phyloP scores from a whole-genome alignment of 768 basidiomycete species.

The Tylopilus felleus region DNA sequence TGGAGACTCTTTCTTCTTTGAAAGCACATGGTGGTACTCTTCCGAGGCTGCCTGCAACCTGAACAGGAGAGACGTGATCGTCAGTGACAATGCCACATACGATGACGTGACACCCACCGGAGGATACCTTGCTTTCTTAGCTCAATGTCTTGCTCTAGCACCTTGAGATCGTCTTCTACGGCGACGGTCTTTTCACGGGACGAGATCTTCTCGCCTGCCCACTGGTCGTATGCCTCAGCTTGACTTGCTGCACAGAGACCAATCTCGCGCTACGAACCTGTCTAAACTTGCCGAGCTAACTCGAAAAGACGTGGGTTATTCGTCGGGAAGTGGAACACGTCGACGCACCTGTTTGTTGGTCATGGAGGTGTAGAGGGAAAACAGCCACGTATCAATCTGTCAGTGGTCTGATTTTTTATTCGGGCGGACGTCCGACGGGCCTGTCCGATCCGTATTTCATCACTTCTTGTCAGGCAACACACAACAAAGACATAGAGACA shows the following conservation, averaged over 20 bases:
- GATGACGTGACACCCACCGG: slow-evolving; percentile 46
- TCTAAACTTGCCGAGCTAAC: slow-evolving; percentile 70
- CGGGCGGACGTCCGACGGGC: slow-evolving; percentile 13
- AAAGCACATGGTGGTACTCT: slow-evolving; percentile 64
- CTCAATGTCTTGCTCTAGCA: slow-evolving; percentile 83
- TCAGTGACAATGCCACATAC: neutral
- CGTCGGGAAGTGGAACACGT: neutral
- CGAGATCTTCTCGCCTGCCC: slow-evolving; percentile 88
- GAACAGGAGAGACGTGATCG: neutral
- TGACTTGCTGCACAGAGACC: neutral
- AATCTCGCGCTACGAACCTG: slow-evolving; percentile 48
- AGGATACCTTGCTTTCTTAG: slow-evolving; percentile 69
- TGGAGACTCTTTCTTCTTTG: slow-evolving; percentile 72
- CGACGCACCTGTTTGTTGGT: slow-evolving; percentile 60
- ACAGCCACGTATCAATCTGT: neutral
- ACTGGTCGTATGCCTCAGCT: slow-evolving; percentile 43
- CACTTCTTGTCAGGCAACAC: neutral
- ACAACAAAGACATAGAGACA: neutral
- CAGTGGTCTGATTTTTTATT: slow-evolving; percentile 20
- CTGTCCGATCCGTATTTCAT: slow-evolving; percentile 1
- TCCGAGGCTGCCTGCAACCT: slow-evolving; percentile 74
- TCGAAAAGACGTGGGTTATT: slow-evolving; percentile 2
- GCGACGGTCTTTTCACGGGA: slow-evolving; percentile 76
- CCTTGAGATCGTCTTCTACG: slow-evolving; percentile 69
- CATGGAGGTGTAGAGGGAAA: slow-evolving; percentile 38